Percentiles rank a stretch among this genome's conserved stretches.
Conservation (phyloP, 1,139 yeast genomes). For the Yamadazyma diospyri region DNA sequence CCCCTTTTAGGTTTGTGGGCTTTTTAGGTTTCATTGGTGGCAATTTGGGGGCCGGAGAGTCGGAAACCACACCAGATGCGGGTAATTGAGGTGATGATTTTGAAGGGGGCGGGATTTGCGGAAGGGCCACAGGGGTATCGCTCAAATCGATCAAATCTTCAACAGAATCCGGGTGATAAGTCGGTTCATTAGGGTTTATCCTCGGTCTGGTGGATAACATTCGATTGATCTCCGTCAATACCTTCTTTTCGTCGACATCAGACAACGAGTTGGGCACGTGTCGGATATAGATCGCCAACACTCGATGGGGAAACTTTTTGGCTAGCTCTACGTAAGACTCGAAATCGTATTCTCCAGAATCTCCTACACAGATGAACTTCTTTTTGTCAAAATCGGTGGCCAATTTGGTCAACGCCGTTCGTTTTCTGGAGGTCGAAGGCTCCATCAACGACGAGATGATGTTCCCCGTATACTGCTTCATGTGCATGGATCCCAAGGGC, state of each 20-base stretch:
- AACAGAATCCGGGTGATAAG: constrained; percentile 13
- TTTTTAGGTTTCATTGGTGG: constrained; percentile 43
- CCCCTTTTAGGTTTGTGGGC: constrained; percentile 31
- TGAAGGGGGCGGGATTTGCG: constrained; percentile 2
- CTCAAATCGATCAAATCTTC: constrained; percentile 36
- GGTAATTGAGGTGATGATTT: constrained; percentile 8
- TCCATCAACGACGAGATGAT: constrained; percentile 77
- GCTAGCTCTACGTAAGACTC: constrained; percentile 86
- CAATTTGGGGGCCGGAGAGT: constrained; percentile 4
- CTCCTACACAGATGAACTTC: constrained; percentile 83
- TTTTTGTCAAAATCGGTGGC: constrained; percentile 72
- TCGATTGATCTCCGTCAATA: constrained; percentile 31
- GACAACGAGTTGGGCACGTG: constrained; percentile 71
- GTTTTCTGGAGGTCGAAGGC: constrained; percentile 81
- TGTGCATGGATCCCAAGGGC: constrained; percentile 76
- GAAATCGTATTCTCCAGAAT: constrained; percentile 91
- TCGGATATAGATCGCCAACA: constrained; percentile 76
- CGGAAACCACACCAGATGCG: not conserved
- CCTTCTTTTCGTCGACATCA: constrained; percentile 43
- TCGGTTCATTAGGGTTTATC: constrained; percentile 2
- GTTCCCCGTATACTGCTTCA: constrained; percentile 84
- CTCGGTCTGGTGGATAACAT: constrained; percentile 7
- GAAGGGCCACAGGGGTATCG: constrained; percentile 15
- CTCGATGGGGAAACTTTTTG: constrained; percentile 52
- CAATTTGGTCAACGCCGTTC: constrained; percentile 59